A percentile compares a stretch with the other conserved stretches of the same genome.
Conservation (phyloP, 164 flowering plant genomes). For the Annona cherimola region DNA sequence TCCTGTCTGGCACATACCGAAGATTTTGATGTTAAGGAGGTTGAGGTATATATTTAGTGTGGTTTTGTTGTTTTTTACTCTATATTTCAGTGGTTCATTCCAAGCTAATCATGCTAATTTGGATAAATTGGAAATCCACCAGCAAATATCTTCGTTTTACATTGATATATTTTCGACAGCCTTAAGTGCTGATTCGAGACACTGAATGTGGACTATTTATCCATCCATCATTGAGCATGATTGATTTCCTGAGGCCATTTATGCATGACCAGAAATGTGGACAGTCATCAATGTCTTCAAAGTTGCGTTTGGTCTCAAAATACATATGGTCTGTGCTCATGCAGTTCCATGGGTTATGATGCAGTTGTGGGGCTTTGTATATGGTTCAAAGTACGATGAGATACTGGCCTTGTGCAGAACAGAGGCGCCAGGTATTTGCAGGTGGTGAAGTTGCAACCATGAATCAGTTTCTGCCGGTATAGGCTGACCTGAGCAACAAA, state of each 20-base stretch:
- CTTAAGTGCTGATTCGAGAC: neutral
- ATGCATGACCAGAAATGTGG: neutral
- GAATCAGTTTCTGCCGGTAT: neutral
- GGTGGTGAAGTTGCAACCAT: constrained; percentile 39
- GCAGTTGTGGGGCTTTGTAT: constrained; percentile 96
- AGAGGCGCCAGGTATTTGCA: constrained; percentile 74
- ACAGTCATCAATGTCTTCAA: no score
- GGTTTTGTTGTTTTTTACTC: neutral
- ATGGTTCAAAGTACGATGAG: constrained; percentile 80
- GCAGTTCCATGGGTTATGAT: constrained; percentile 7
- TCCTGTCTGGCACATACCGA: constrained; percentile 72
- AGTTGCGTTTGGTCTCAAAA: neutral
- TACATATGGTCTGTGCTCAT: neutral
- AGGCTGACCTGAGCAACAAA: no score
- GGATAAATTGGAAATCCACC: no score
- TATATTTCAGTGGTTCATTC: neutral
- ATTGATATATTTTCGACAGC: no score
- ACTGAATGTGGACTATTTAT: neutral
- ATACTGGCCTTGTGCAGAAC: constrained; percentile 43
- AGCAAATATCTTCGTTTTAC: no score
- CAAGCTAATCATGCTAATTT: neutral
- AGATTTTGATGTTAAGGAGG: constrained; percentile 86
- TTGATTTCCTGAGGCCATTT: neutral
- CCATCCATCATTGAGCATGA: neutral
- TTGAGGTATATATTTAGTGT: constrained; percentile 53